Evolutionary conservation across 1,284 basidiomycete species (phyloP).

Genomic region (Microstroma glucosiphilum): DNA sequence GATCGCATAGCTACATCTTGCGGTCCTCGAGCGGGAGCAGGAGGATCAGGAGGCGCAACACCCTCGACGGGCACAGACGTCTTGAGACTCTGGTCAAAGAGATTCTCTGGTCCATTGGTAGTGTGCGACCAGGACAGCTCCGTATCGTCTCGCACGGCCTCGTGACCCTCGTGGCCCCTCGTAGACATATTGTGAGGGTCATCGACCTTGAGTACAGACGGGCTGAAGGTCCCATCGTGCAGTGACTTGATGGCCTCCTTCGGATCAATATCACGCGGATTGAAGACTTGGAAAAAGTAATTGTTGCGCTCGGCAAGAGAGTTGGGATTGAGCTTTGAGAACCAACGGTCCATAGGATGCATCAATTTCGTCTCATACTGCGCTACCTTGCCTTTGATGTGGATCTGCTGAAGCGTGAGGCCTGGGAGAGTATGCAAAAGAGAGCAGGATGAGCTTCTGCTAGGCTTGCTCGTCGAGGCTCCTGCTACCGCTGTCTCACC

Average conservation of each 20-base stretch:
- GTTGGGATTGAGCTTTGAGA: conserved; percentile 13
- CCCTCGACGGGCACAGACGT: conserved; percentile 10
- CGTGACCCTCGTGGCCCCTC: conserved; percentile 37
- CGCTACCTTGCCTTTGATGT: conserved; percentile 52
- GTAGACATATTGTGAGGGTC: conserved; percentile 2
- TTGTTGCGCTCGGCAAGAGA: conserved; percentile 13
- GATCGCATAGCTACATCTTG: conserved; percentile 51
- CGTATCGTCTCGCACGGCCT: conserved; percentile 41
- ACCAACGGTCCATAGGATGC: conserved; percentile 19
- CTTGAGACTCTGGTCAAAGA: conserved; percentile 51
- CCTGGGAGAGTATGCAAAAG: conserved; percentile 51
- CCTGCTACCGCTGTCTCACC: conserved; percentile 3
- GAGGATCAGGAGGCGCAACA: neutral
- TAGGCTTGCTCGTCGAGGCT: no score
- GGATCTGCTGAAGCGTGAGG: conserved; percentile 66
- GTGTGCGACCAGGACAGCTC: conserved; percentile 65
- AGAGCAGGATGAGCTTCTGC: no score
- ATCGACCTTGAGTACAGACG: conserved; percentile 8
- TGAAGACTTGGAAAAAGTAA: conserved; percentile 49
- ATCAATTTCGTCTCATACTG: conserved; percentile 57
- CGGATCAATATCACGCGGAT: conserved; percentile 2
- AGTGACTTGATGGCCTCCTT: conserved; percentile 5
- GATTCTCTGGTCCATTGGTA: conserved; percentile 63
- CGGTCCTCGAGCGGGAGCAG: conserved; percentile 2
- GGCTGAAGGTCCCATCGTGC: conserved; percentile 12